Percentiles rank a stretch among this genome's conserved stretches.
Evolutionary conservation across 73 alveolate genomes (phyloP).

Genomic region (Tetrahymena borealis): DNA sequence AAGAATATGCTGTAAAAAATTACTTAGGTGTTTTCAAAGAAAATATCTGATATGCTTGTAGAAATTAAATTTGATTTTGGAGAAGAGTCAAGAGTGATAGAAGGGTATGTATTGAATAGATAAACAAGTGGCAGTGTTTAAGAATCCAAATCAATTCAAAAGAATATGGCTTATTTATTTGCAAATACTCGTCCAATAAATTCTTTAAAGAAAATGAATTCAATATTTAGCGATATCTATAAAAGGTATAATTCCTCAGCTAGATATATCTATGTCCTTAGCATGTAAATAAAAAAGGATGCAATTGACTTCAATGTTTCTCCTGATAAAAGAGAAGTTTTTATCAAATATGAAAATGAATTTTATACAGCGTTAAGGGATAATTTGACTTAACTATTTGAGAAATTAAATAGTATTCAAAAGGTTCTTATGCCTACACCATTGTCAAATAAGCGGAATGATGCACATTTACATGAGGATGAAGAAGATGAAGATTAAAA

Average conservation of each 20-base stretch:
- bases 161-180: conserved; percentile 43
- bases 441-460: neutral
- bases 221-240: conserved; percentile 72
- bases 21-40: conserved; percentile 10
- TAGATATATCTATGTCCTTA: conserved; percentile 71
- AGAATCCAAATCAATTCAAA: conserved; percentile 48
- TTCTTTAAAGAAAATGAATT: conserved; percentile 58
- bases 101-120: conserved; percentile 79
- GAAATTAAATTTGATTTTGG: neutral
- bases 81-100: conserved; percentile 21
- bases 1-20: neutral
- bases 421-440: conserved; percentile 2
- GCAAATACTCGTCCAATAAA: conserved; percentile 75
- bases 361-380: conserved; percentile 42
- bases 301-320: conserved; percentile 81
- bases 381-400: neutral
- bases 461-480: neutral
- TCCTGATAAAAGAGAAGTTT: conserved; percentile 87
- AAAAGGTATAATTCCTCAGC: conserved; percentile 75
- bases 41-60: neutral
- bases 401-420: neutral
- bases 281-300: conserved; percentile 52
- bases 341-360: conserved; percentile 54
- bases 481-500: conserved; percentile 35
- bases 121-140: conserved; percentile 73